Conservation (phyloP, 2,329 filamentous ascomycete species). For the Coniochaeta hoffmannii region DNA sequence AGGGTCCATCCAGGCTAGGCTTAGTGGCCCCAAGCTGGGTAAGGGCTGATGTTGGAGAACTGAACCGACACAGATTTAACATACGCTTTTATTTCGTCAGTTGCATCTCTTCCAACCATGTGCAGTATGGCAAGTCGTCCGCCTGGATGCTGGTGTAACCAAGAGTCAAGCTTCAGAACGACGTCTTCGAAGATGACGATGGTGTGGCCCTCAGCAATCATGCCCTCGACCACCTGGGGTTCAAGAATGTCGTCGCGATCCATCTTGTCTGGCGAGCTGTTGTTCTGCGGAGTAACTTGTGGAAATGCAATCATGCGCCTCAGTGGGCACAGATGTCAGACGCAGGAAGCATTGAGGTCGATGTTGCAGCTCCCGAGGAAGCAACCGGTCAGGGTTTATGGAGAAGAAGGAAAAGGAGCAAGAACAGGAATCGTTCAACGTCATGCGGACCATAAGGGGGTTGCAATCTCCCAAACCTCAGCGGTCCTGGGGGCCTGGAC, state of each 20-base stretch:
- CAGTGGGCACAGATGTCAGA: too few species aligned
- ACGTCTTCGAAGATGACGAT: conserved; percentile 50
- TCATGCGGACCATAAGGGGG: too few species aligned
- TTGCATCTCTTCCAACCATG: conserved; percentile 53
- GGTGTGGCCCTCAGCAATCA: conserved; percentile 46
- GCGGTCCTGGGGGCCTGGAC: too few species aligned
- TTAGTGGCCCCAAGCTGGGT: not conserved
- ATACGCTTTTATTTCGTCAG: conserved; percentile 53
- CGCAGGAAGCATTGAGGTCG: too few species aligned
- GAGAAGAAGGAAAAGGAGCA: too few species aligned
- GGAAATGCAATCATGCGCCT: too few species aligned
- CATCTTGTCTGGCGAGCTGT: too few species aligned
- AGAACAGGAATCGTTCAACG: too few species aligned
- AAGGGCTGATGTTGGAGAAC: not conserved
- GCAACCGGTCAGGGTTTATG: too few species aligned
- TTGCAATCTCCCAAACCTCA: too few species aligned
- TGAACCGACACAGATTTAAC: conserved; percentile 4
- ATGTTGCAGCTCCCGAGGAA: too few species aligned
- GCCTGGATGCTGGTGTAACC: conserved; percentile 53
- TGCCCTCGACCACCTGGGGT: conserved; percentile 35
- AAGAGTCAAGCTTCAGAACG: conserved; percentile 48
- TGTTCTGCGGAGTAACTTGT: too few species aligned
- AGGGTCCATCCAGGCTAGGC: not conserved
- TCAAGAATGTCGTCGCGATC: conserved; percentile 35
- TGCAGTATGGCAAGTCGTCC: conserved; percentile 52